Evolutionary conservation across 805 yeast species (phyloP), one percentile per base, ranked within the genome.

Genomic region (Pichia paraexigua): DNA sequence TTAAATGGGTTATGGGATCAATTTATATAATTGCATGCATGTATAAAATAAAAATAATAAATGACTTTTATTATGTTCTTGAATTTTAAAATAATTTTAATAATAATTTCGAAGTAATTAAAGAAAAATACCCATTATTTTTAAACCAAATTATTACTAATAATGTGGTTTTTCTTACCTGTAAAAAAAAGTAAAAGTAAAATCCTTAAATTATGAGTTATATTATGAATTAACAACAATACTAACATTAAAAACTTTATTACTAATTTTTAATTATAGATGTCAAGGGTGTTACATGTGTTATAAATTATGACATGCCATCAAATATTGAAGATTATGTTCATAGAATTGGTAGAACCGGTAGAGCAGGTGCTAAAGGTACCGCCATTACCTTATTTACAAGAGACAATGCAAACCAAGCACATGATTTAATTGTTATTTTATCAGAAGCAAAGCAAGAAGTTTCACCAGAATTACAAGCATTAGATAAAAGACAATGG

Each of bases 321-420:
- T 90, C 88, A 72, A 92, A 92, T 74, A 88, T 91, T 67, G 99
- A 94, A 78, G 98, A 94, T 75, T 92, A 92, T 70, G 97, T 92
- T 57, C 99, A 92, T 72, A 83, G 99, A 76, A 94, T 92, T 67
- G 99, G 99, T 72, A 91, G 97, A 82, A 91, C 99, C 58, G 99
- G 99, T 70, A 89, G 99, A 81, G 99, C 97, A 60, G 98, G 98
- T 70, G 83, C 90, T 56, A 77, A 78, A 56, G 99, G 99, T 79
- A 91, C 94, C 56, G 97, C 99, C 51, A 81, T 90, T 59, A 88
- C 98, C 10, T 82, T 92, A 70, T 94, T 94, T 80, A 89, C 97
- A 53, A 86, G 82, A 58, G 91, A 77, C 59, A 88, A 90, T 77
- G 75, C 88, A 62, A 82, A 85, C 73, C 80, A 90, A 71, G 97